Evolutionary conservation across 768 basidiomycete genomes (phyloP).

Genomic region (Russula abietina): DNA sequence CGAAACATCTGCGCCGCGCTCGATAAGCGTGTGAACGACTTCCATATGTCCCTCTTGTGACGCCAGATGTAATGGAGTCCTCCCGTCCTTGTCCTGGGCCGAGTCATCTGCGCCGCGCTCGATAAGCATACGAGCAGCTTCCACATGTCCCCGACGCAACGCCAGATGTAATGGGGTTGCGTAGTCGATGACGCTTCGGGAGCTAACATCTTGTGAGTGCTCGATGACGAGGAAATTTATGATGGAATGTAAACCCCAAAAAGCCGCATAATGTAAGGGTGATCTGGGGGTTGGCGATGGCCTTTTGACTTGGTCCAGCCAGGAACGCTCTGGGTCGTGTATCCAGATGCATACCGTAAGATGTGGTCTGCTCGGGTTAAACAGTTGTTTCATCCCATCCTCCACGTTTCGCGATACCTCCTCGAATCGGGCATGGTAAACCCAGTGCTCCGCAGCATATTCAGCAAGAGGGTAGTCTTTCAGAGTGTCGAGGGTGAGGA

Average conservation of each 20-base stretch:
- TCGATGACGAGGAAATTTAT: background rate
- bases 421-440: background rate
- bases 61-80: too few relatives aligned
- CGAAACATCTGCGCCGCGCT: background rate
- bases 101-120: too few relatives aligned
- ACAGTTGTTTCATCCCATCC: background rate
- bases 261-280: background rate
- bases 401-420: background rate
- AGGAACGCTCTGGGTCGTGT: background rate
- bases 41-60: too few relatives aligned
- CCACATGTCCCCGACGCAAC: too few relatives aligned
- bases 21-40: too few relatives aligned
- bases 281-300: background rate
- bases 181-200: background rate
- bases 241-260: background rate
- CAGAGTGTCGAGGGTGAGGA: background rate
- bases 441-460: background rate
- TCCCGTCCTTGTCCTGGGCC: too few relatives aligned
- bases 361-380: background rate
- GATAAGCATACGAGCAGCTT: too few relatives aligned
- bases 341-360: background rate
- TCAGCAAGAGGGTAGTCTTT: background rate
- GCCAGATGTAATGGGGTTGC: background rate
- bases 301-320: background rate
- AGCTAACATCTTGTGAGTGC: background rate